Evolutionary conservation across 2,329 filamentous ascomycete species (phyloP), one percentile per base, ranked within the genome.

Genomic region (Hypomyces rosellus): DNA sequence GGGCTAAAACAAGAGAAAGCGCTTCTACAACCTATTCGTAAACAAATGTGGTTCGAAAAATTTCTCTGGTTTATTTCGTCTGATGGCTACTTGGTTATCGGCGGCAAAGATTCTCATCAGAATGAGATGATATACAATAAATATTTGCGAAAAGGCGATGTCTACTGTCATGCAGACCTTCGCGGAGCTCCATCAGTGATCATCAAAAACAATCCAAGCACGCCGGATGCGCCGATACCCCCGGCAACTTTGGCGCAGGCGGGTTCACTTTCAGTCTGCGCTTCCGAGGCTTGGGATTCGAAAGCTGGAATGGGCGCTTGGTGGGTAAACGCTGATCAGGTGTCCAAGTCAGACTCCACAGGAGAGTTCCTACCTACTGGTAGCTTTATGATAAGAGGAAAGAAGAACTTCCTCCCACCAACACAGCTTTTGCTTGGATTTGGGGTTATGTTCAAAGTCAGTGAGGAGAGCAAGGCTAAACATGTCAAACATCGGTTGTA

Each of bases 251-350:
- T 99, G 3, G 86, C 89, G 0, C 93, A 99, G 70, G 93, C 93
- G 4, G 93, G 93, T 0, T 85, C 85, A 41, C 71, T 96, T 30
- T 84, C 86, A 0, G 87, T 99, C 5, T 89, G 88, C 55, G 87
- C 88, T 8, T 96, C 90, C 1, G 85, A 77, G 50, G 93, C 92
- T 0, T 99, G 93, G 93, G 93, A 97, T 54, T 92, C 88, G 1
- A 99, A 99, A 67, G 92, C 92, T 8, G 82, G 89, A 14, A 95
- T 97, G 88, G 86, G 88, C 15, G 91, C 92, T 8, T 99, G 89
- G 86, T 99, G 93, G 93, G 92, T 95, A 0, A 84, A 85, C 54
- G 86, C 88, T 2, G 85, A 92, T 48, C 91, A 97, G 65, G 89
- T 99, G 0, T 89, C 88, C 9, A 97, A 97, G 69, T 88, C 83